These are phyloP conservation scores for Combretum micranthum DNA, from an alignment of 345 rosid genomes.

Conservation along the genomic window DNA sequence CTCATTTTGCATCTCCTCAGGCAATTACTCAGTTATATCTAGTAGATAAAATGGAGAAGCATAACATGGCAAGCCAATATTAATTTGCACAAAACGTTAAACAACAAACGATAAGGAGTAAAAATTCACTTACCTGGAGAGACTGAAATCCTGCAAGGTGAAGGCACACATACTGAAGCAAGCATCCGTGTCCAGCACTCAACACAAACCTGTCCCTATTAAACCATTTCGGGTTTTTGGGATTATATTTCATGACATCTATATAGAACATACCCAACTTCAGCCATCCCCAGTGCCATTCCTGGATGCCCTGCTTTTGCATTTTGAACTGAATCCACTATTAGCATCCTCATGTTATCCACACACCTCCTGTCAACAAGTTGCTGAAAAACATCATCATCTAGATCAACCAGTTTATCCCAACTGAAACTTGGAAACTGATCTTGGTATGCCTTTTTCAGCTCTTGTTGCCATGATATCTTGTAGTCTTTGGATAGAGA, in stretches of 20 bases:
- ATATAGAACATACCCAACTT: constrained; percentile 18
- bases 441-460: background rate
- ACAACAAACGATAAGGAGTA: background rate
- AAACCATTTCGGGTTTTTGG: constrained; percentile 28
- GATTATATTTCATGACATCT: constrained; percentile 25
- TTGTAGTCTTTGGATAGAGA: constrained; percentile 8
- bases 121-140: constrained; percentile 15
- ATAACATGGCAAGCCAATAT: background rate
- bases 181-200: constrained; percentile 38
- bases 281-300: constrained; percentile 49
- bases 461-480: constrained; percentile 10
- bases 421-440: background rate
- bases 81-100: background rate
- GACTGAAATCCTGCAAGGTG: constrained; percentile 33
- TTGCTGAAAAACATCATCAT: constrained; percentile 4
- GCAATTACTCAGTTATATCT: no score
- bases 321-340: constrained; percentile 50
- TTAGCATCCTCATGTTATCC: constrained; percentile 41
- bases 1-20: no score
- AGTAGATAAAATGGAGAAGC: no score
- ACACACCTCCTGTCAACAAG: constrained; percentile 37
- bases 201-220: constrained; percentile 36
- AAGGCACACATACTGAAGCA: constrained; percentile 34
- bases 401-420: constrained; percentile 8
- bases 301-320: constrained; percentile 63